These are phyloP conservation scores for Aspergillus heteromorphus DNA, from an alignment of 495 filamentous ascomycete species.

Conservation along the genomic window DNA sequence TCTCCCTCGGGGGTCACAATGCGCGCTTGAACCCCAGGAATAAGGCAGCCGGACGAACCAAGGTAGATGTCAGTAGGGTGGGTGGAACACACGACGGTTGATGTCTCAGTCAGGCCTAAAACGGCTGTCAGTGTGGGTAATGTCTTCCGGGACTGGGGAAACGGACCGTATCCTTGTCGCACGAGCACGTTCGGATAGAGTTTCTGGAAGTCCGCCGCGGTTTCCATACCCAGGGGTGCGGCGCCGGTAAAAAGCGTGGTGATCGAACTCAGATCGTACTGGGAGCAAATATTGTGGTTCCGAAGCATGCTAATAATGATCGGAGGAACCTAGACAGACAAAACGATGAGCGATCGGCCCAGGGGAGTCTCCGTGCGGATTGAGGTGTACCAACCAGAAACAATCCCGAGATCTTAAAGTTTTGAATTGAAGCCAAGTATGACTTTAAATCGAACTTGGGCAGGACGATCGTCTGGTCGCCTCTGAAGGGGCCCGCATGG, in stretches of 20 bases:
- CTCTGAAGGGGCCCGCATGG: slow-evolving; percentile 63
- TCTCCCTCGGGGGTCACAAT: slow-evolving; percentile 67
- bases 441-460: slow-evolving; percentile 75
- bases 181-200: slow-evolving; percentile 62
- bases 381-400: slow-evolving; percentile 50
- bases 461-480: slow-evolving; percentile 73
- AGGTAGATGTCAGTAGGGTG: slow-evolving; percentile 61
- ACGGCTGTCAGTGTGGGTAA: slow-evolving; percentile 6
- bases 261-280: slow-evolving; percentile 73
- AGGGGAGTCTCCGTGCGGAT: neutral
- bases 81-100: slow-evolving; percentile 65
- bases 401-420: slow-evolving; percentile 64
- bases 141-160: neutral
- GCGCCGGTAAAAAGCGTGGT: slow-evolving; percentile 69
- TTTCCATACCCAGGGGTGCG: slow-evolving; percentile 77
- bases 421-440: slow-evolving; percentile 63
- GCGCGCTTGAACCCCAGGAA: slow-evolving; percentile 63
- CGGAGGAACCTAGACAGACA: slow-evolving; percentile 60
- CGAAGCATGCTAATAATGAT: slow-evolving; percentile 80
- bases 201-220: slow-evolving; percentile 59
- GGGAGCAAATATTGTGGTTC: slow-evolving; percentile 52
- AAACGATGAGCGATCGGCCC: neutral
- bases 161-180: slow-evolving; percentile 75
- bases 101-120: slow-evolving; percentile 73
- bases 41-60: slow-evolving; percentile 67